These are phyloP conservation scores for Acmispon strigosus DNA, from an alignment of 306 rosid genomes.

Conservation along the genomic window DNA sequence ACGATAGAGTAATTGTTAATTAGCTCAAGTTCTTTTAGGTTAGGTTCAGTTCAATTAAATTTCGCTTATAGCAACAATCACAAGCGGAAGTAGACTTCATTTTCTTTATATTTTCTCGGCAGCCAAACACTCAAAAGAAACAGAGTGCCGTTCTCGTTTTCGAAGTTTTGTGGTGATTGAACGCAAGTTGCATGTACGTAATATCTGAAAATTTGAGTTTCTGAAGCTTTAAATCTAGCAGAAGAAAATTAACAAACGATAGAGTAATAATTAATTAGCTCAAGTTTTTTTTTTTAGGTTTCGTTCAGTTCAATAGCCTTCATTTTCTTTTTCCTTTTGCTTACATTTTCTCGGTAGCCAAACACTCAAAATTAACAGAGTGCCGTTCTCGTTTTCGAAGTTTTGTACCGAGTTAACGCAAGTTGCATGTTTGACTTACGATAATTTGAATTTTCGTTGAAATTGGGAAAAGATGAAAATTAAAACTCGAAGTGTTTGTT, in stretches of 20 bases:
- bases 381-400: too few relatives aligned
- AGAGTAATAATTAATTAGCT: too few relatives aligned
- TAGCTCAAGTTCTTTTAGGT: not conserved
- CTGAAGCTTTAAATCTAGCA: too few relatives aligned
- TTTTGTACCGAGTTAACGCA: too few relatives aligned
- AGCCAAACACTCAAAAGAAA: not conserved
- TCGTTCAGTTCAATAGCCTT: too few relatives aligned
- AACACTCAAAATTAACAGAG: not conserved
- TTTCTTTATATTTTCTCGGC: not conserved
- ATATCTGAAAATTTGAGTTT: too few relatives aligned
- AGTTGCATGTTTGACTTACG: not conserved
- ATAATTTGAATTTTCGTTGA: not conserved
- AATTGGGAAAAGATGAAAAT: not conserved
- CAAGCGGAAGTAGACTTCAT: too few relatives aligned
- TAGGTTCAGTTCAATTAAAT: not conserved
- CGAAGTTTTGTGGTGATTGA: too few relatives aligned
- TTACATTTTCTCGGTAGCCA: constrained; percentile 1
- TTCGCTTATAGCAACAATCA: not conserved
- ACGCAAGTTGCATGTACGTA: not conserved
- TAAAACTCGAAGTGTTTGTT: not conserved
- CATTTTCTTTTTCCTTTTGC: not conserved
- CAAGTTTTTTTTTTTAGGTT: too few relatives aligned
- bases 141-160: too few relatives aligned
- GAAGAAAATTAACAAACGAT: too few relatives aligned
- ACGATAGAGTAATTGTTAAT: not conserved